Percentiles rank a stretch among this genome's conserved stretches.
These are phyloP conservation scores for Pelargonium nanum DNA, from an alignment of 345 rosid species.

Conservation along the genomic window DNA sequence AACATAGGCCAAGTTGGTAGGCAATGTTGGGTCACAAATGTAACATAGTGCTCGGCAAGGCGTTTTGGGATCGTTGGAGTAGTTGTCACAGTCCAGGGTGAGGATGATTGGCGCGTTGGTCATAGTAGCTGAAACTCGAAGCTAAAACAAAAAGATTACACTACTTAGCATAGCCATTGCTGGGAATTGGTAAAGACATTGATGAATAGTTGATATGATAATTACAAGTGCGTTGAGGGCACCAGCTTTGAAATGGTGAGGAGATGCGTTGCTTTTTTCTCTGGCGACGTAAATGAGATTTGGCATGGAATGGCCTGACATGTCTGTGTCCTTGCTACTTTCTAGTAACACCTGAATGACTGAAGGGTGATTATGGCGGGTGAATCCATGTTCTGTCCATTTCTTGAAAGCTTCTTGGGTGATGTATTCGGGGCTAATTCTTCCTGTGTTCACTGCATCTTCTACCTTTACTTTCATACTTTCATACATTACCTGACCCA, in stretches of 20 bases:
- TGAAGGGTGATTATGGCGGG: constrained; percentile 7
- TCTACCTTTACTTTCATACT: constrained; percentile 45
- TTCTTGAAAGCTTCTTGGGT: constrained; percentile 1
- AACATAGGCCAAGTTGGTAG: constrained; percentile 19
- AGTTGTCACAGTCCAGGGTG: constrained; percentile 63
- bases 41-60: constrained; percentile 36
- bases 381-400: constrained; percentile 2
- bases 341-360: constrained; percentile 30
- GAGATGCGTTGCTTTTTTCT: constrained; percentile 38
- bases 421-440: neutral
- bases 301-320: constrained; percentile 30
- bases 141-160: constrained; percentile 20
- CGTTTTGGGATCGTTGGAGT: constrained; percentile 51
- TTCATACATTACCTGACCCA: constrained; percentile 42
- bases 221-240: constrained; percentile 52
- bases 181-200: neutral
- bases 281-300: constrained; percentile 59
- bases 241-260: constrained; percentile 72
- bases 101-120: constrained; percentile 54
- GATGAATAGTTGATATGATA: neutral
- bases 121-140: constrained; percentile 55
- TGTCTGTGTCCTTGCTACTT: constrained; percentile 28
- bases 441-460: neutral
- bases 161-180: too few relatives aligned
- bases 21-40: constrained; percentile 22